These are phyloP conservation scores for Lactuca saligna DNA, from an alignment of 129 eudicot genomes.

Conservation along the genomic window DNA sequence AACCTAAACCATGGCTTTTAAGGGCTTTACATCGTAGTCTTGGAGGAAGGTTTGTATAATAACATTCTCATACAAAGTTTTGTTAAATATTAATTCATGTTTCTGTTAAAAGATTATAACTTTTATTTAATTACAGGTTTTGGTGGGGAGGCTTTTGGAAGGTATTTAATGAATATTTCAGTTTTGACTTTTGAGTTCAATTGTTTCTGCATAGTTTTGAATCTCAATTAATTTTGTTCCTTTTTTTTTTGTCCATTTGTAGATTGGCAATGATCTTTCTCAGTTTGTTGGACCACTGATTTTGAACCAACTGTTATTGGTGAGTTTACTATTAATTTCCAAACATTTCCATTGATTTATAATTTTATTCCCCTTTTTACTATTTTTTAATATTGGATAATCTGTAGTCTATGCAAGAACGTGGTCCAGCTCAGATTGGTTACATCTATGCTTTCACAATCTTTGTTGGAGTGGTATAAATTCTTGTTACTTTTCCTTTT, in stretches of 20 bases:
- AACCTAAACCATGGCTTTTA: conserved; percentile 85
- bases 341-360: conserved; percentile 5
- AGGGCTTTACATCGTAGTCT: conserved; percentile 83
- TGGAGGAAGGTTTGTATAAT: conserved; percentile 74
- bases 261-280: conserved; percentile 90
- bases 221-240: not conserved
- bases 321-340: conserved; percentile 28
- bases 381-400: conserved; percentile 12
- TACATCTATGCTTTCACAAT: conserved; percentile 75
- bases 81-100: not conserved
- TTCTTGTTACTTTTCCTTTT: not conserved
- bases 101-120: not conserved
- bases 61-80: conserved; percentile 9
- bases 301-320: conserved; percentile 70
- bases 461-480: conserved; percentile 81
- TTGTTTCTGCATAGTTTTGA: conserved; percentile 14
- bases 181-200: not conserved
- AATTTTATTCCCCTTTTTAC: not conserved
- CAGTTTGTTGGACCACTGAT: conserved; percentile 86
- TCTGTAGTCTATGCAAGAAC: conserved; percentile 79
- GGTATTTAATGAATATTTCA: conserved; percentile 37
- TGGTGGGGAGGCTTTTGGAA: conserved; percentile 93
- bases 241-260: conserved; percentile 29
- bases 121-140: conserved; percentile 46
- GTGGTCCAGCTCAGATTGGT: conserved; percentile 79